These are phyloP conservation scores for Leccinum pellstonianum DNA, from an alignment of 768 basidiomycete species.

Conservation along the genomic window DNA sequence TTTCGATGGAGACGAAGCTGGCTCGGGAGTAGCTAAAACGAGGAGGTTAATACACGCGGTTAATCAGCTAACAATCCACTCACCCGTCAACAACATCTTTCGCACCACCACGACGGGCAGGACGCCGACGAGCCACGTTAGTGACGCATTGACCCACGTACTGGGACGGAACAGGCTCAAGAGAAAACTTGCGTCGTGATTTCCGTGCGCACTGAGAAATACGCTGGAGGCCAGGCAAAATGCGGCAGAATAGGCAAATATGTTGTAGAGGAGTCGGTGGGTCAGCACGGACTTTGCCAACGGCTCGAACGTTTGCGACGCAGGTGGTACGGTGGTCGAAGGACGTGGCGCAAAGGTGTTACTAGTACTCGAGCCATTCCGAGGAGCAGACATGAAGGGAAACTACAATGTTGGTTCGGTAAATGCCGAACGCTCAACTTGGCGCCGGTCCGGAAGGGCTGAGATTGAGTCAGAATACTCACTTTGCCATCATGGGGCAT, in stretches of 20 bases:
- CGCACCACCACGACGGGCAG: slow-evolving; percentile 57
- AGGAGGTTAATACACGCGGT: neutral
- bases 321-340: slow-evolving; percentile 54
- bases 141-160: slow-evolving; percentile 41
- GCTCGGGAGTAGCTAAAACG: slow-evolving; percentile 43
- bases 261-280: slow-evolving; percentile 54
- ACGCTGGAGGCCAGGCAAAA: slow-evolving; percentile 45
- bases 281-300: slow-evolving; percentile 60
- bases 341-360: slow-evolving; percentile 40
- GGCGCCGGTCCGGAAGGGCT: too few relatives aligned
- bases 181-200: slow-evolving; percentile 25
- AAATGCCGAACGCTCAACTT: neutral
- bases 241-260: slow-evolving; percentile 51
- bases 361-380: slow-evolving; percentile 6
- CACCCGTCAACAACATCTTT: slow-evolving; percentile 61
- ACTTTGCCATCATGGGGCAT: too few relatives aligned
- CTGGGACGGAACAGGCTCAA: slow-evolving; percentile 42
- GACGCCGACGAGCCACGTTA: slow-evolving; percentile 51
- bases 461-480: too few relatives aligned
- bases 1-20: slow-evolving; percentile 52
- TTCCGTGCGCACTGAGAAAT: slow-evolving; percentile 27
- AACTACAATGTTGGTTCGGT: neutral
- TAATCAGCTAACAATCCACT: slow-evolving; percentile 28
- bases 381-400: slow-evolving; percentile 6
- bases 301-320: slow-evolving; percentile 62